phyloP scores from a whole-genome alignment of 768 basidiomycete species.

The Boletus rubroflammeus region DNA sequence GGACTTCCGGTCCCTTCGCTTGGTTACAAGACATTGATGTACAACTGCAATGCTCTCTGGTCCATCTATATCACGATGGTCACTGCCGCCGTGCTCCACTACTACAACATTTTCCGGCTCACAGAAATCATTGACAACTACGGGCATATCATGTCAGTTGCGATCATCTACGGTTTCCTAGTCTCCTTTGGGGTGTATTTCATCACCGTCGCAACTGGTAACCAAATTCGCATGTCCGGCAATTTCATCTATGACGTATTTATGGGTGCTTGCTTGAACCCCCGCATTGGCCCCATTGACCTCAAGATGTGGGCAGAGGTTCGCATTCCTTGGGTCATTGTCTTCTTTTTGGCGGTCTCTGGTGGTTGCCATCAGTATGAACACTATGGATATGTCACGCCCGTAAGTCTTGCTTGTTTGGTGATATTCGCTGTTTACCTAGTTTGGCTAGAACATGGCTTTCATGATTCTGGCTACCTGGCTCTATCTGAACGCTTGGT shows the following conservation, averaged over 20 bases:
- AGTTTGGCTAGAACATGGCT: constrained; percentile 73
- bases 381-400: constrained; percentile 84
- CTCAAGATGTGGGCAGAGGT: constrained; percentile 99
- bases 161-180: constrained; percentile 86
- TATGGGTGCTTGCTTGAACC: constrained; percentile 95
- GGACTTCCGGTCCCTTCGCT: constrained; percentile 96
- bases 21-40: constrained; percentile 86
- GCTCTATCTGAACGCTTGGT: constrained; percentile 97
- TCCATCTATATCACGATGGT: constrained; percentile 81
- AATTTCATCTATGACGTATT: constrained; percentile 93
- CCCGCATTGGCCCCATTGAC: constrained; percentile 86
- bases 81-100: constrained; percentile 73
- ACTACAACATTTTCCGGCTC: constrained; percentile 79
- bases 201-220: constrained; percentile 69
- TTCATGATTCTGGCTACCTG: constrained; percentile 96
- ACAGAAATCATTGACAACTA: constrained; percentile 96
- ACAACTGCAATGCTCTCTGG: constrained; percentile 93
- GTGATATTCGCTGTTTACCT: not conserved
- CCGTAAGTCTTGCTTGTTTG: constrained; percentile 45
- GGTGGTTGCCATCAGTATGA: constrained; percentile 97
- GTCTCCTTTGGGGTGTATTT: constrained; percentile 82
- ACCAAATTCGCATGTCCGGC: constrained; percentile 90
- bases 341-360: constrained; percentile 89
- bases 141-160: constrained; percentile 92
- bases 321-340: constrained; percentile 93